Evolutionary conservation across 441 rosid species (phyloP).

Genomic region (Erodium moschatum): DNA sequence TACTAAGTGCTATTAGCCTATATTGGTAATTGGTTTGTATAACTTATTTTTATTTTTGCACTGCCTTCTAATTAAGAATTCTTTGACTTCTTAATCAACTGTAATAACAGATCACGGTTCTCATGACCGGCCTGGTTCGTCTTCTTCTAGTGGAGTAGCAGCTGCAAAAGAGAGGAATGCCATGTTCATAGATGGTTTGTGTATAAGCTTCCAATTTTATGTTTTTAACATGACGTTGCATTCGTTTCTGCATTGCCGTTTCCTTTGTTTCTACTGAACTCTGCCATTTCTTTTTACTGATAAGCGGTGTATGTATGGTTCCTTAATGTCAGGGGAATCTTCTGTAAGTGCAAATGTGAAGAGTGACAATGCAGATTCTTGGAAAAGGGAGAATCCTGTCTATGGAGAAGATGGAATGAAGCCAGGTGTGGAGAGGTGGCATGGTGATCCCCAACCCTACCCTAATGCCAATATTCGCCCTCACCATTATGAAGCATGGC

Average conservation of each 20-base stretch:
- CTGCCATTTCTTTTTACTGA: background rate
- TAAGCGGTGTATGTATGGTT: background rate
- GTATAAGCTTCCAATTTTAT: conserved; percentile 13
- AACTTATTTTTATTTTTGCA: background rate
- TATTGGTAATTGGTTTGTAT: background rate
- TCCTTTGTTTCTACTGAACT: background rate
- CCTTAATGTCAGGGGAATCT: conserved; percentile 33
- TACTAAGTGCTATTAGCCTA: background rate
- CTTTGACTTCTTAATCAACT: conserved; percentile 14
- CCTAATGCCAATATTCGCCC: conserved; percentile 50
- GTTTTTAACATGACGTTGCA: background rate
- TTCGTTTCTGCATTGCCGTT: background rate
- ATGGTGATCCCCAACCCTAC: conserved; percentile 46
- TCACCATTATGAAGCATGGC: conserved; percentile 71
- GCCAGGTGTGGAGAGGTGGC: conserved; percentile 58
- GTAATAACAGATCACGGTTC: conserved; percentile 44
- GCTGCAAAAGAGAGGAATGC: conserved; percentile 36
- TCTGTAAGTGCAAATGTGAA: conserved; percentile 31
- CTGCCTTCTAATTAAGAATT: background rate
- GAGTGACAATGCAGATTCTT: conserved; percentile 39
- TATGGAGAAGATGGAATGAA: conserved; percentile 53
- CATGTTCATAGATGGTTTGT: conserved; percentile 44
- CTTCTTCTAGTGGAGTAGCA: conserved; percentile 40
- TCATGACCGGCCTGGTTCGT: conserved; percentile 40
- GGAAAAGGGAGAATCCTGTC: conserved; percentile 57